These are phyloP conservation scores for Geotrichum klebahnii DNA, from an alignment of 1,139 yeast genomes.

Conservation along the genomic window DNA sequence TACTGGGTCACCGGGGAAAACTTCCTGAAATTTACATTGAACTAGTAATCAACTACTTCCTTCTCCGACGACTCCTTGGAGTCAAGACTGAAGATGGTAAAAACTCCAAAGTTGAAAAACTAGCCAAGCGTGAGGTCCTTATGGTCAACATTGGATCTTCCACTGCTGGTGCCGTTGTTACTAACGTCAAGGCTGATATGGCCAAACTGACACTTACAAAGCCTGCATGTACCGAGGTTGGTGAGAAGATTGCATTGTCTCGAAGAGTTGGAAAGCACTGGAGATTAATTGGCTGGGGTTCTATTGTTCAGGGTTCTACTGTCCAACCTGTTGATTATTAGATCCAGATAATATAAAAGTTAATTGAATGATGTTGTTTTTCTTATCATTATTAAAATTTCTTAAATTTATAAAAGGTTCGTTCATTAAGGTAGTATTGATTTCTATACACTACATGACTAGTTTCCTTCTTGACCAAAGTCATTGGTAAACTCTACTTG, in stretches of 20 bases:
- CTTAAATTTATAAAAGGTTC: too few species aligned
- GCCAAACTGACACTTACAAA: constrained; percentile 94
- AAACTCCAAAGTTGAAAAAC: constrained; percentile 93
- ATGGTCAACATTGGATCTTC: constrained; percentile 99
- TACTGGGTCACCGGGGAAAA: constrained; percentile 94
- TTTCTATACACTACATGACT: too few species aligned
- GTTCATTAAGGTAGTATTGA: too few species aligned
- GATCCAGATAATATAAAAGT: background rate
- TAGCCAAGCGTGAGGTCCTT: constrained; percentile 89
- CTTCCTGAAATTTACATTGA: constrained; percentile 95
- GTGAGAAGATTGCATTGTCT: constrained; percentile 96
- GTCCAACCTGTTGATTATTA: constrained; percentile 30
- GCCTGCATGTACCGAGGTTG: constrained; percentile 97
- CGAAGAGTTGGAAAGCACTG: constrained; percentile 99
- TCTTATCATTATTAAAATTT: too few species aligned
- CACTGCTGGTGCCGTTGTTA: constrained; percentile 98
- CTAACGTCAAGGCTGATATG: constrained; percentile 98
- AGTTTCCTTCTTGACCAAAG: constrained; percentile 87
- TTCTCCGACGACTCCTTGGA: constrained; percentile 94
- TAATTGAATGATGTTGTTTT: background rate
- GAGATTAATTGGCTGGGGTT: constrained; percentile 99
- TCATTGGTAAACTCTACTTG: constrained; percentile 89
- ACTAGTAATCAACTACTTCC: constrained; percentile 93
- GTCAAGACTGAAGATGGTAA: constrained; percentile 97
- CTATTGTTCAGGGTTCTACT: constrained; percentile 81